Conservation (phyloP, 2,329 filamentous ascomycete genomes). For the Cladorrhinum sp. region DNA sequence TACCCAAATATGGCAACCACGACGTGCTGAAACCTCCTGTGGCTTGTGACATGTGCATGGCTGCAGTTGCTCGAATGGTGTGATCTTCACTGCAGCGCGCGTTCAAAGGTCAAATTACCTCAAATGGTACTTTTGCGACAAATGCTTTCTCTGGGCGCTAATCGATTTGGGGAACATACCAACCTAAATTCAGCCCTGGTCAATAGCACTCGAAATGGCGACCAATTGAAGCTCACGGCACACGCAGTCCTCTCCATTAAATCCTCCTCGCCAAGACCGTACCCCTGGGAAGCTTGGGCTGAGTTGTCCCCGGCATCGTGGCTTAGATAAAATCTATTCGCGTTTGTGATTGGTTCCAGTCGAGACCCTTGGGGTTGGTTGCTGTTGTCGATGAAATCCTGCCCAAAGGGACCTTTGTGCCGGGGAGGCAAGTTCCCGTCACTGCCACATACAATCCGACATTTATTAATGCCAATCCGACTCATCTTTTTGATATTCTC, state of each 20-base stretch:
- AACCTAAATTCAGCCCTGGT: background rate
- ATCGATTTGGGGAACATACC: background rate
- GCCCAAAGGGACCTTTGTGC: background rate
- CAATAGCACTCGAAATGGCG: background rate
- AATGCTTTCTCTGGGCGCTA: background rate
- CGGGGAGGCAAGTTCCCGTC: background rate
- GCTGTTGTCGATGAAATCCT: background rate
- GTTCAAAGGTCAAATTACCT: background rate
- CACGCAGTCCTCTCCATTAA: slow-evolving; percentile 24
- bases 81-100: background rate
- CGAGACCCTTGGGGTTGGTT: background rate
- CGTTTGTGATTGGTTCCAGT: background rate
- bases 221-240: slow-evolving; percentile 22
- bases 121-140: background rate
- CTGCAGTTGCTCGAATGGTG: background rate
- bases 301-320: background rate
- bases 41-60: background rate
- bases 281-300: background rate
- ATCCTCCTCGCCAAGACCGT: slow-evolving; percentile 30
- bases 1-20: background rate
- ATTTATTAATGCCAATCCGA: slow-evolving; percentile 6
- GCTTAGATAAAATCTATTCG: background rate
- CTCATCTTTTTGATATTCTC: background rate
- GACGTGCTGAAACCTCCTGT: background rate
- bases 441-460: slow-evolving; percentile 1